These are phyloP conservation scores for Jasminum sambac DNA, from an alignment of 257 asterid genomes.

Conservation along the genomic window DNA sequence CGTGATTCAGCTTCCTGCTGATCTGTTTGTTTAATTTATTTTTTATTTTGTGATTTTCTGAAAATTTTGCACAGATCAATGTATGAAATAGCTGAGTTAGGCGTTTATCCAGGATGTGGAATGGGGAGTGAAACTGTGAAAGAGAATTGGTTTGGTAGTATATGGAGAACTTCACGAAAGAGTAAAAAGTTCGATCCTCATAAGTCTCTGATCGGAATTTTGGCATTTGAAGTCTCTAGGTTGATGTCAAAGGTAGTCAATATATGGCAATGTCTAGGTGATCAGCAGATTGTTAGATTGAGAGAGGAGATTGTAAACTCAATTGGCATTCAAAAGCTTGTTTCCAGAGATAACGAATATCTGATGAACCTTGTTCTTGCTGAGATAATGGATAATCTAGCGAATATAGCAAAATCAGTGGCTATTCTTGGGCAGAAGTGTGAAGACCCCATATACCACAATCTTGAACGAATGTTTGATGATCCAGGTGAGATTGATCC, in stretches of 20 bases:
- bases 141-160: constrained; percentile 59
- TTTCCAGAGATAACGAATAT: constrained; percentile 57
- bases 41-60: not conserved
- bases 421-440: constrained; percentile 72
- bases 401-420: constrained; percentile 51
- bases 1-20: not conserved
- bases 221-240: constrained; percentile 71
- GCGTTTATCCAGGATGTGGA: constrained; percentile 22
- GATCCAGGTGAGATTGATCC: constrained; percentile 51
- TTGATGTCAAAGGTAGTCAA: constrained; percentile 75
- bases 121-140: constrained; percentile 63
- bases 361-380: constrained; percentile 71
- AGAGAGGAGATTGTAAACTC: constrained; percentile 65
- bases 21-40: not conserved
- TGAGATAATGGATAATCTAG: constrained; percentile 63
- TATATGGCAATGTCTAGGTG: constrained; percentile 68
- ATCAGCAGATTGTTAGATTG: constrained; percentile 51
- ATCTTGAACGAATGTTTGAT: constrained; percentile 53
- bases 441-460: constrained; percentile 50
- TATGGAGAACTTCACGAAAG: constrained; percentile 70
- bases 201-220: constrained; percentile 53
- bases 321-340: constrained; percentile 63
- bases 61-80: not conserved
- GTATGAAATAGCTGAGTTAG: constrained; percentile 23
- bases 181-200: constrained; percentile 51